Conservation (phyloP, 768 basidiomycete species). For the Serendipita vermifera region DNA sequence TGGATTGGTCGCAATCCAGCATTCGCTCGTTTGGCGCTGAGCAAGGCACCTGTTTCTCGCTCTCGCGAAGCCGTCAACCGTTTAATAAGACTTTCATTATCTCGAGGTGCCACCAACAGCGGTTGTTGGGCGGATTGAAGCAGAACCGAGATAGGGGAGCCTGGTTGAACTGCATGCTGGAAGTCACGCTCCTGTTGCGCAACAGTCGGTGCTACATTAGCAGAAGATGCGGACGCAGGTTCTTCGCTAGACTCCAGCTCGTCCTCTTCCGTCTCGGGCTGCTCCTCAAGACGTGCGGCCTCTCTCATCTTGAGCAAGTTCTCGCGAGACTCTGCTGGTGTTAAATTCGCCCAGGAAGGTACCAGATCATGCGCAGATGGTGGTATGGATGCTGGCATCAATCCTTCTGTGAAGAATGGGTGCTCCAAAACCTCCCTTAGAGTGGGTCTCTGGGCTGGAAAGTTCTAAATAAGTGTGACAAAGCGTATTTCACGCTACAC, state of each 20-base stretch:
- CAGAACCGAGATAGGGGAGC: conserved; percentile 84
- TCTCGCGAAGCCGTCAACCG: conserved; percentile 11
- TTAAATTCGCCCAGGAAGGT: conserved; percentile 65
- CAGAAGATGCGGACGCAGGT: background rate
- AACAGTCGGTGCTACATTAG: conserved; percentile 43
- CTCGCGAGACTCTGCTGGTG: conserved; percentile 41
- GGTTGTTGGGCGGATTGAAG: conserved; percentile 71
- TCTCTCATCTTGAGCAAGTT: conserved; percentile 63
- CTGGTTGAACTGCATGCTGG: conserved; percentile 89
- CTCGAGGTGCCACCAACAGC: conserved; percentile 43
- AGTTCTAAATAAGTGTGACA: background rate
- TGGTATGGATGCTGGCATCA: conserved; percentile 71
- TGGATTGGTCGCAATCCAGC: conserved; percentile 35
- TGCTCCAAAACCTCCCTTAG: conserved; percentile 77
- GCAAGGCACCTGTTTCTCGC: conserved; percentile 27
- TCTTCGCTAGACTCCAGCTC: conserved; percentile 15
- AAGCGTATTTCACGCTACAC: conserved; percentile 3
- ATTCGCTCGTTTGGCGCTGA: conserved; percentile 17
- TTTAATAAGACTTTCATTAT: conserved; percentile 1
- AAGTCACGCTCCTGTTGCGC: conserved; percentile 88
- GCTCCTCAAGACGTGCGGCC: conserved; percentile 50
- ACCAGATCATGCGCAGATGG: conserved; percentile 57
- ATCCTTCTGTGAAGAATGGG: conserved; percentile 68
- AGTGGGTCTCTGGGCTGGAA: conserved; percentile 46
- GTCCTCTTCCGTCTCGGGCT: conserved; percentile 33